phyloP scores from a whole-genome alignment of 1,284 basidiomycete genomes.

The Phlebopus sp. region DNA sequence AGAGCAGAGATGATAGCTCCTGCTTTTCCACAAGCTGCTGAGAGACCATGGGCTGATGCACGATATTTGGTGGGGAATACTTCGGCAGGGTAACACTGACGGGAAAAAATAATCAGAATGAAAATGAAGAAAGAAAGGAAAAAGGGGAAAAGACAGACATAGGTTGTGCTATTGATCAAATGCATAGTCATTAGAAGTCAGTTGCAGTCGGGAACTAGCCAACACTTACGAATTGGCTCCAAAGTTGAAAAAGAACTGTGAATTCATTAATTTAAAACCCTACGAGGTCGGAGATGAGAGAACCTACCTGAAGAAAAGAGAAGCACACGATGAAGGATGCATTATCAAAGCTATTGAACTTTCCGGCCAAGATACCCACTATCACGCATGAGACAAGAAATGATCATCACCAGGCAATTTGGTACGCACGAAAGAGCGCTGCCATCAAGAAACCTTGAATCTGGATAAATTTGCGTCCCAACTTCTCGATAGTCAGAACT shows the following conservation, averaged over 20 bases:
- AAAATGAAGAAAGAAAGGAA: too few species aligned
- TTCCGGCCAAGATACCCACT: conserved; percentile 66
- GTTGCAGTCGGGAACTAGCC: neutral
- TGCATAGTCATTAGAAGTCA: conserved; percentile 6
- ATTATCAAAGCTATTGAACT: conserved; percentile 59
- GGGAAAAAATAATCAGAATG: conserved; percentile 22
- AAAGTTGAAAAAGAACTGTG: conserved; percentile 73
- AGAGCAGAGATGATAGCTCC: conserved; percentile 84
- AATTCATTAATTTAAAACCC: neutral
- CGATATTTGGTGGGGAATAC: conserved; percentile 86
- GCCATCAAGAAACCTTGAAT: conserved; percentile 75
- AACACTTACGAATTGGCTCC: conserved; percentile 79
- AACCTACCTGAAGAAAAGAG: conserved; percentile 49
- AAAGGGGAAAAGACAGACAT: conserved; percentile 38
- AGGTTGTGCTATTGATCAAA: conserved; percentile 44
- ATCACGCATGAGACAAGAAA: neutral
- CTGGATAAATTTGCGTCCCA: conserved; percentile 75
- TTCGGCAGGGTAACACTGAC: conserved; percentile 71
- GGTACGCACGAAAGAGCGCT: conserved; percentile 59
- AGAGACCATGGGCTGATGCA: conserved; percentile 78
- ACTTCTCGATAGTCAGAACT: conserved; percentile 66
- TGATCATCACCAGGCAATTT: neutral
- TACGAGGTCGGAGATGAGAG: neutral
- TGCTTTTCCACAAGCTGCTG: conserved; percentile 74
- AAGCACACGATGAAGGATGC: conserved; percentile 73